Evolutionary conservation across 495 filamentous ascomycete genomes (phyloP).

Genomic region (Aspergillus diversus): DNA sequence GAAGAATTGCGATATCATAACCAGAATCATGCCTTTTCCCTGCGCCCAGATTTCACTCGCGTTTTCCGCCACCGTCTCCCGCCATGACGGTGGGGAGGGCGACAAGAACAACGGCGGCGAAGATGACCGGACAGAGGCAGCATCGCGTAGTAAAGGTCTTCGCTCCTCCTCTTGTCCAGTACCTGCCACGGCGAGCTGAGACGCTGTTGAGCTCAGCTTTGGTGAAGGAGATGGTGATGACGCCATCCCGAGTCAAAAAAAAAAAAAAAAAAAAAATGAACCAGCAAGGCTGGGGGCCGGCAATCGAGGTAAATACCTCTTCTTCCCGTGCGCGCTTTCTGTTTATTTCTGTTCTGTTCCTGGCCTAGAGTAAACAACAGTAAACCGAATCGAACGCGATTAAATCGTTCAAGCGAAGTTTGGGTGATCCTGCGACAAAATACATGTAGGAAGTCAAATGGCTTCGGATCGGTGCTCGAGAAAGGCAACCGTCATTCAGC

Average conservation of each 20-base stretch:
- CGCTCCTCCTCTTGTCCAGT: not conserved
- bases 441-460: no score
- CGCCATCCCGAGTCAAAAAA: not conserved
- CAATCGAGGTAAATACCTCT: no score
- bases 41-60: constrained; percentile 45
- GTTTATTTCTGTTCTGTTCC: not conserved
- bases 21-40: constrained; percentile 75
- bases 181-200: not conserved
- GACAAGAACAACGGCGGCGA: constrained; percentile 1
- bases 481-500: no score
- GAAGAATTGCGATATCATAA: constrained; percentile 80
- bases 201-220: not conserved
- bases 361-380: no score
- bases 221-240: constrained; percentile 6
- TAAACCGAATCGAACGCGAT: no score
- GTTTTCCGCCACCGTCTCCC: constrained; percentile 8
- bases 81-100: constrained; percentile 13
- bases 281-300: not conserved
- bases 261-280: not conserved
- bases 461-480: no score
- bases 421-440: no score
- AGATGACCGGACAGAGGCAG: not conserved
- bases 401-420: no score
- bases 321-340: not conserved
- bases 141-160: not conserved